These are phyloP conservation scores for Melampsora larici-populina DNA, from an alignment of 1,284 basidiomycete genomes.

Conservation along the genomic window DNA sequence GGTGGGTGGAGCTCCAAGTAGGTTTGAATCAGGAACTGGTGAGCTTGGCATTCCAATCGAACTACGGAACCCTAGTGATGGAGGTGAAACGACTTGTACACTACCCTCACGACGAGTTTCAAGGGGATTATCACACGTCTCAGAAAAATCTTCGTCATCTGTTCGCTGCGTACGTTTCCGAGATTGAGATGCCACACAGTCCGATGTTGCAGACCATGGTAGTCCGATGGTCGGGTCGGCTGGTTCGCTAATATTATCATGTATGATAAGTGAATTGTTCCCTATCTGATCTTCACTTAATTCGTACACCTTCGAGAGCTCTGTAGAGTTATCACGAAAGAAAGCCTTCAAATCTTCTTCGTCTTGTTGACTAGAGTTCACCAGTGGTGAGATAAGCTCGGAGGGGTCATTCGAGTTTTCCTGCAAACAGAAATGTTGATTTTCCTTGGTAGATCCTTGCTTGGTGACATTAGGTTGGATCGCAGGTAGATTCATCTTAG, in stretches of 20 bases:
- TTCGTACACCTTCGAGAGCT: background rate
- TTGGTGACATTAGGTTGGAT: background rate
- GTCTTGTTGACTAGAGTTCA: too few species aligned
- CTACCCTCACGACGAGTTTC: background rate
- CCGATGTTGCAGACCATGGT: background rate
- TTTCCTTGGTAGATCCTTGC: background rate
- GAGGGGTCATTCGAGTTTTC: background rate
- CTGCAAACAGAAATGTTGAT: background rate
- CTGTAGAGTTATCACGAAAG: background rate
- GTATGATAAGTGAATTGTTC: slow-evolving; percentile 34
- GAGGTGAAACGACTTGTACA: background rate
- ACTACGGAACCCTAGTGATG: background rate
- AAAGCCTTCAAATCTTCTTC: background rate
- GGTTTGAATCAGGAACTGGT: background rate
- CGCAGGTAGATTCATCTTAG: background rate
- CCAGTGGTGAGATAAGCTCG: too few species aligned
- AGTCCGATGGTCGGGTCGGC: background rate
- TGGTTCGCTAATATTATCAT: slow-evolving; percentile 17
- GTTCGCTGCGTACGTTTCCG: background rate
- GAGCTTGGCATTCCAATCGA: background rate
- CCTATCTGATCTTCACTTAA: background rate
- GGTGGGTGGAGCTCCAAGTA: background rate
- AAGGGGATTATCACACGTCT: background rate
- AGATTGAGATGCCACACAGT: background rate
- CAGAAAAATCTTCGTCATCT: background rate